phyloP scores from a whole-genome alignment of 768 basidiomycete species.

The Russula emetica region DNA sequence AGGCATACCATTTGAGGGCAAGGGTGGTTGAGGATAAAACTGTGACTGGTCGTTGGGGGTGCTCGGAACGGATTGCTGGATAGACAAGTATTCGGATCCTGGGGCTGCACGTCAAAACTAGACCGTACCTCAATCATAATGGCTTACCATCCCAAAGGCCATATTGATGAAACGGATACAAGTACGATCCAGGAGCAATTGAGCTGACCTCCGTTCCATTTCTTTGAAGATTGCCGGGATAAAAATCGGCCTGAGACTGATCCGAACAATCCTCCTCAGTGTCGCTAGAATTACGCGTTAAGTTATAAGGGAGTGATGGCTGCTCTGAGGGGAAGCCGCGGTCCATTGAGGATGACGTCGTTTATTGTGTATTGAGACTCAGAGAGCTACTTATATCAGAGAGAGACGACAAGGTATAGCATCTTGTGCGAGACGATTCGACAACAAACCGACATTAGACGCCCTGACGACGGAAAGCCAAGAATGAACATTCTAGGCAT shows the following conservation, averaged over 20 bases:
- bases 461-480: background rate
- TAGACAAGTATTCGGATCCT: background rate
- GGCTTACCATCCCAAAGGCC: background rate
- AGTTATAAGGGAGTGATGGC: background rate
- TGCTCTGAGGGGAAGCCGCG: background rate
- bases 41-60: background rate
- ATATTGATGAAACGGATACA: background rate
- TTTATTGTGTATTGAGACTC: background rate
- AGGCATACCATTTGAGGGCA: background rate
- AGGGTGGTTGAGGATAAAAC: background rate
- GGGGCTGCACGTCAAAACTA: background rate
- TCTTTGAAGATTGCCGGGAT: background rate
- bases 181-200: background rate
- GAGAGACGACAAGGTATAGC: background rate
- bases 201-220: background rate
- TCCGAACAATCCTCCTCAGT: background rate
- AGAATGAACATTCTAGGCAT: background rate
- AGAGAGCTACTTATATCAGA: constrained; percentile 3
- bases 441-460: background rate
- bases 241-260: background rate
- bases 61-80: background rate
- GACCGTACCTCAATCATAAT: background rate
- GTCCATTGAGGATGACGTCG: background rate
- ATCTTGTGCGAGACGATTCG: background rate
- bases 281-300: background rate